Base-by-base conservation (phyloP, 2,329 filamentous ascomycete genomes). In the Dendrostoma leiphaemia region DNA sequence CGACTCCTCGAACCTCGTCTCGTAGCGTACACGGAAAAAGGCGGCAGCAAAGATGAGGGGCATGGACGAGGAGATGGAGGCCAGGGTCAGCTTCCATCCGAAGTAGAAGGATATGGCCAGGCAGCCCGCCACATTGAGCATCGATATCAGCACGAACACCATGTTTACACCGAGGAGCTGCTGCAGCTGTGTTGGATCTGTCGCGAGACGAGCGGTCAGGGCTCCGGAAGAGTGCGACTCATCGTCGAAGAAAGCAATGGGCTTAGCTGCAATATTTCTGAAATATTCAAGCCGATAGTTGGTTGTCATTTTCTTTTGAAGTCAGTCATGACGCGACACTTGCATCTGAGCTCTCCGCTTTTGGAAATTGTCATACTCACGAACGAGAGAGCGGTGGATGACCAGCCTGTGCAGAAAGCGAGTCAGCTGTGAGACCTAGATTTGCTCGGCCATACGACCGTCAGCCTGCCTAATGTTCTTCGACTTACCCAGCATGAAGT, bases 11-110 rank as follows among this genome's bases (percentile, higher is more conserved):
- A 85, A 82, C 55, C 80, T 73, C n/a, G 75, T 67, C 62, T 83
- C 80, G 26, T 79, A 74, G n/a, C 74, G 70, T 37, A 84, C 68
- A 12, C 81, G 73, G 59, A 65, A 70, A 43, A 69, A 66, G 0
- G 73, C 72, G 1, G 73, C 64, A 5, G 61, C 62, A 13, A 69
- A 59, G 43, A 69, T 66, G 7, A 71, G 52, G 4, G 65, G 65
- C 61, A 71, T 67, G 6, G 68, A 66, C 1, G 66, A 63, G 23
- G 63, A 59, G 15, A 70, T 69, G 3, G 73, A 69, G 0, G 91
- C 84, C 0, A 90, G 67, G 1, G 85, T 82, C 10, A 92, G 74
- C 65, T 90, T 91, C 89, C 89, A 91, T 1, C 86, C 86, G 63
- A 87, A 90, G 12, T 79, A 74, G 62, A 90, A 90, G 1, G 85